Conservation (phyloP, 73 alveolate genomes). For the Diophrys sp. region DNA sequence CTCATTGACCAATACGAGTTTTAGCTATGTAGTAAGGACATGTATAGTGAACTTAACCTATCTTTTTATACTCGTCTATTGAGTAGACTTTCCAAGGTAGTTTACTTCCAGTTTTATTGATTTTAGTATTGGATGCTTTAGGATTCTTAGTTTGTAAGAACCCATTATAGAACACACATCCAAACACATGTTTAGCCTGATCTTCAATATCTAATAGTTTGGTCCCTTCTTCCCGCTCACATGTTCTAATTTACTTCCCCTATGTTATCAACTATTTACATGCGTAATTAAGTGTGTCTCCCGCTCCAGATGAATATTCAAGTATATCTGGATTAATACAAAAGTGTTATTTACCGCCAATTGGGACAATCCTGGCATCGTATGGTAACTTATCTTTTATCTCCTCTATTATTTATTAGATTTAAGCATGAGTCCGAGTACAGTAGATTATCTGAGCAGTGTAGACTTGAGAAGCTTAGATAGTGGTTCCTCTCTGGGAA, state of each 20-base stretch:
- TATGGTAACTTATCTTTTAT: slow-evolving; percentile 40
- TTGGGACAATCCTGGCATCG: slow-evolving; percentile 23
- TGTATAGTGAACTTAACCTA: slow-evolving; percentile 12
- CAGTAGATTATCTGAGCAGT: slow-evolving; percentile 36
- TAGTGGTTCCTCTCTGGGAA: slow-evolving; percentile 22
- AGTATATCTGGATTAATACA: slow-evolving; percentile 38
- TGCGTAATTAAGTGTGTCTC: slow-evolving; percentile 22
- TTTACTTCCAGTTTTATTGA: slow-evolving; percentile 7
- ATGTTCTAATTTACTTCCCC: slow-evolving; percentile 12
- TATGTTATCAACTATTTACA: slow-evolving; percentile 22
- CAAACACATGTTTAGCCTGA: slow-evolving; percentile 12
- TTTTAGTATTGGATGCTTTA: slow-evolving; percentile 2
- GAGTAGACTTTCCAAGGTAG: slow-evolving; percentile 40
- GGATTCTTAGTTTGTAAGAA: background rate
- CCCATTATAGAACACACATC: slow-evolving; percentile 45
- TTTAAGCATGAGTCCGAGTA: slow-evolving; percentile 54
- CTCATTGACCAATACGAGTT: slow-evolving; percentile 13
- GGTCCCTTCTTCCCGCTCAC: background rate
- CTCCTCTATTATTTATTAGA: slow-evolving; percentile 40
- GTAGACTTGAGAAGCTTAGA: slow-evolving; percentile 44
- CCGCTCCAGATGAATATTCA: slow-evolving; percentile 32
- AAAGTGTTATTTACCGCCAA: slow-evolving; percentile 41
- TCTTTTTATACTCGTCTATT: slow-evolving; percentile 24
- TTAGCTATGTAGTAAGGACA: slow-evolving; percentile 53
- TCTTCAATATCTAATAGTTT: slow-evolving; percentile 37